Base-by-base conservation (phyloP, 768 basidiomycete species). In the Mycena epipterygia region DNA sequence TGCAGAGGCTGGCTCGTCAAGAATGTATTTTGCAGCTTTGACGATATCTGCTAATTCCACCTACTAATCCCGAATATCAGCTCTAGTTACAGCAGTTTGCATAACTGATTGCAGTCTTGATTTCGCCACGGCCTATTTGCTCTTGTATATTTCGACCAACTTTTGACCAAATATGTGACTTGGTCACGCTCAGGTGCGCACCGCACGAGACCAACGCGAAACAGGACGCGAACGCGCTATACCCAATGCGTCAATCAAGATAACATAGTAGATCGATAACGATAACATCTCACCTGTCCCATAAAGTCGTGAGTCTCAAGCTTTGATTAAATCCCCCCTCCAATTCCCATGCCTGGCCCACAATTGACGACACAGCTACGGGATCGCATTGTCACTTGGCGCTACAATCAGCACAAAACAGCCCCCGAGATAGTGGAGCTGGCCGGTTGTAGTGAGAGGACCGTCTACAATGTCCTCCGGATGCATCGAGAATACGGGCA, bases 11-110 rank as follows among this genome's bases (percentile, higher is more conserved):
- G n/a, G n/a, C n/a, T n/a, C n/a, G n/a, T n/a, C n/a, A n/a, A n/a
- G n/a, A n/a, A n/a, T n/a, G n/a, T n/a, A n/a, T n/a, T n/a, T n/a
- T n/a, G n/a, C n/a, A n/a, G n/a, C n/a, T n/a, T n/a, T n/a, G n/a
- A n/a, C n/a, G n/a, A n/a, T n/a, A n/a, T n/a, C n/a, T n/a, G n/a
- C n/a, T n/a, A n/a, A n/a, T n/a, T n/a, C n/a, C n/a, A n/a, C n/a
- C n/a, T n/a, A n/a, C n/a, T n/a, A n/a, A n/a, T n/a, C n/a, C n/a
- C n/a, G n/a, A n/a, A n/a, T n/a, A n/a, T n/a, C n/a, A n/a, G n/a
- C n/a, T n/a, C n/a, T n/a, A n/a, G n/a, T n/a, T 44, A 44, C 42
- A 44, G 42, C 5, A 6, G 42, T 44, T 81, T 12, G 83, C 79
- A 23, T 69, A 58, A 5, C 67, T 68, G n/a, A 68, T 52, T 25